Conservation (phyloP, 257 asterid species). For the Nicotiana tabacum region DNA sequence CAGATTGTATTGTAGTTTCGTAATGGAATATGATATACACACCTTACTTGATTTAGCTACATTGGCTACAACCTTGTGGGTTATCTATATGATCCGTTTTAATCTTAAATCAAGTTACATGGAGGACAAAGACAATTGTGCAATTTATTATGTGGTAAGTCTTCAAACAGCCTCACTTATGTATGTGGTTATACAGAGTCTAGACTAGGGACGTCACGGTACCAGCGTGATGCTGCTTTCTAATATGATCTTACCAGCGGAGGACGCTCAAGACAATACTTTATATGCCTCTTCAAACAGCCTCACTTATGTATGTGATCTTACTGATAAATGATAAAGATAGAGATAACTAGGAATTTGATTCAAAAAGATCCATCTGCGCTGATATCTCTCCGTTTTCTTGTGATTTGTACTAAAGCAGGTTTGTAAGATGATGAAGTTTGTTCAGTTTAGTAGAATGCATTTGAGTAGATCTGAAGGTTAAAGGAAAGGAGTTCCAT, state of each 20-base stretch:
- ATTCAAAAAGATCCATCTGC: background rate
- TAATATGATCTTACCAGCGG: too few relatives aligned
- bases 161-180: background rate
- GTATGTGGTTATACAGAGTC: background rate
- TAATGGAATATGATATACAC: slow-evolving; percentile 96
- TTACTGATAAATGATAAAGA: background rate
- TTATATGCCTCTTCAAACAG: too few relatives aligned
- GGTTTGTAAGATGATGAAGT: background rate
- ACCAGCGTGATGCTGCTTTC: too few relatives aligned
- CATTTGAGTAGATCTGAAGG: background rate
- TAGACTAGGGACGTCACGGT: background rate
- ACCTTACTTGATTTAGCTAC: slow-evolving; percentile 88
- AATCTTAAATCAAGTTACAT: slow-evolving; percentile 75
- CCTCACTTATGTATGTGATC: too few relatives aligned
- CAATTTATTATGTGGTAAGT: slow-evolving; percentile 78
- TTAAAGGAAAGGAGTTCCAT: background rate
- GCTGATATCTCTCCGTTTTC: background rate
- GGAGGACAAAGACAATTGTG: slow-evolving; percentile 79
- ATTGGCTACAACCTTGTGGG: slow-evolving; percentile 89
- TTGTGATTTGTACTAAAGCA: background rate
- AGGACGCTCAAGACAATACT: too few relatives aligned
- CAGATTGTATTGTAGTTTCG: slow-evolving; percentile 89
- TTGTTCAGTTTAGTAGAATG: background rate
- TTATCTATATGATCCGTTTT: slow-evolving; percentile 76
- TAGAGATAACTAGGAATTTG: background rate